Conservation (phyloP, 768 basidiomycete genomes). For the Tricholoma bakamatsutake region DNA sequence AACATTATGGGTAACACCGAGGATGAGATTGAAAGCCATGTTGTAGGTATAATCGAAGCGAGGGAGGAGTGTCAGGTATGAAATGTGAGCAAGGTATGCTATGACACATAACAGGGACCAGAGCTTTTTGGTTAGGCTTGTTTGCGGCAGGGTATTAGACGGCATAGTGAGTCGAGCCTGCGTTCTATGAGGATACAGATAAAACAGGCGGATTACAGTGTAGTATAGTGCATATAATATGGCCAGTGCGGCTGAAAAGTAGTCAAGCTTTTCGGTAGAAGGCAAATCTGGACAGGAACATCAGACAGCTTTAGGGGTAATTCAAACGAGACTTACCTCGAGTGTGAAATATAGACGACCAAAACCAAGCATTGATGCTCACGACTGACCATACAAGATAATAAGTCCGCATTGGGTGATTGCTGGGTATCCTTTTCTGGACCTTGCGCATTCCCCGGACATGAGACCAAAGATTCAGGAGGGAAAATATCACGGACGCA, state of each 20-base stretch:
- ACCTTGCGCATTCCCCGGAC: conserved; percentile 50
- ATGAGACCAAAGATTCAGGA: conserved; percentile 82
- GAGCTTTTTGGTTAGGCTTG: conserved; percentile 14
- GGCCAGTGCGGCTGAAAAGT: conserved; percentile 87
- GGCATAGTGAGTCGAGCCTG: conserved; percentile 23
- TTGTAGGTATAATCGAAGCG: conserved; percentile 95
- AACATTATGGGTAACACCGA: conserved; percentile 76
- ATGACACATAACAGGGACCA: conserved; percentile 53
- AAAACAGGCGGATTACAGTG: conserved; percentile 69
- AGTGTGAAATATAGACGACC: conserved; percentile 89
- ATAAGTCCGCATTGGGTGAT: conserved; percentile 65
- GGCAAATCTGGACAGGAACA: conserved; percentile 54
- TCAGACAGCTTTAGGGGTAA: neutral
- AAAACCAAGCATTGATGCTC: conserved; percentile 88
- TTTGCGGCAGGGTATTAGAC: conserved; percentile 13
- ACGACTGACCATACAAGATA: conserved; percentile 62
- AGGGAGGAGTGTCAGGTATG: conserved; percentile 69
- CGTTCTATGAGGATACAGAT: conserved; percentile 51
- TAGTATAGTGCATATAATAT: conserved; percentile 81
- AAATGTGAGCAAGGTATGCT: conserved; percentile 62
- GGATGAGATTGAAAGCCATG: conserved; percentile 70
- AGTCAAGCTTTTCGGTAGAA: conserved; percentile 85
- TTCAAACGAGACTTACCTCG: conserved; percentile 55
- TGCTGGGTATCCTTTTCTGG: conserved; percentile 36
- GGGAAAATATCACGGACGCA: conserved; percentile 82